Percentiles rank a stretch among this genome's conserved stretches.
phyloP scores from a whole-genome alignment of 106 monocot genomes.

The Amphibolis antarctica region DNA sequence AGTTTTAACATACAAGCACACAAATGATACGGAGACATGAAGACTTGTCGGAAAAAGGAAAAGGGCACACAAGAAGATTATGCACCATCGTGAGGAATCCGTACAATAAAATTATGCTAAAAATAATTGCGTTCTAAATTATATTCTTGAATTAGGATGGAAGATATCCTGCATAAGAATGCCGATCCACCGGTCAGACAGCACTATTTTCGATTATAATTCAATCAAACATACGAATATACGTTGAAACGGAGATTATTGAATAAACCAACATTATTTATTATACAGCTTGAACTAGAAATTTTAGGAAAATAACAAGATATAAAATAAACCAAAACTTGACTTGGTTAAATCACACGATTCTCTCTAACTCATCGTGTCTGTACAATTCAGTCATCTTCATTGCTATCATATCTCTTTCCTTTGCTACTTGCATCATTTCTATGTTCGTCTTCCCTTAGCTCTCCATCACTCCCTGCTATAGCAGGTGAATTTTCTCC shows the following conservation, averaged over 20 bases:
- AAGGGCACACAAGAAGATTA: too few relatives aligned
- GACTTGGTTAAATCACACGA: neutral
- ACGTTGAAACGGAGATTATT: neutral
- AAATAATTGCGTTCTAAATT: too few relatives aligned
- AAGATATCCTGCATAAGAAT: neutral
- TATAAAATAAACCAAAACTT: neutral
- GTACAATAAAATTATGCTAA: too few relatives aligned
- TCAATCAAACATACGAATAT: neutral
- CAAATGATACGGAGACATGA: too few relatives aligned
- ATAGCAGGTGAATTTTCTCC: slow-evolving; percentile 13
- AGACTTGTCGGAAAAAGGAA: too few relatives aligned
- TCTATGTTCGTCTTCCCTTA: neutral
- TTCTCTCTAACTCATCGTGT: neutral
- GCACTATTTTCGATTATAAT: neutral
- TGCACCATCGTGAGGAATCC: too few relatives aligned
- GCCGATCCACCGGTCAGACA: neutral
- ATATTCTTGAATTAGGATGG: neutral
- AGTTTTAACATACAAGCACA: too few relatives aligned
- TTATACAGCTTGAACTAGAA: neutral
- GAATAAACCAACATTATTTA: neutral
- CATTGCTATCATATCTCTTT: slow-evolving; percentile 3
- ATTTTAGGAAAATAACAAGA: neutral
- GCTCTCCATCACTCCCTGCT: slow-evolving; percentile 14
- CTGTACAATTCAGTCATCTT: slow-evolving; percentile 1
- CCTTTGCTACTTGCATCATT: neutral